Evolutionary conservation across 345 rosid species (phyloP).

Genomic region (Turnera subulata): DNA sequence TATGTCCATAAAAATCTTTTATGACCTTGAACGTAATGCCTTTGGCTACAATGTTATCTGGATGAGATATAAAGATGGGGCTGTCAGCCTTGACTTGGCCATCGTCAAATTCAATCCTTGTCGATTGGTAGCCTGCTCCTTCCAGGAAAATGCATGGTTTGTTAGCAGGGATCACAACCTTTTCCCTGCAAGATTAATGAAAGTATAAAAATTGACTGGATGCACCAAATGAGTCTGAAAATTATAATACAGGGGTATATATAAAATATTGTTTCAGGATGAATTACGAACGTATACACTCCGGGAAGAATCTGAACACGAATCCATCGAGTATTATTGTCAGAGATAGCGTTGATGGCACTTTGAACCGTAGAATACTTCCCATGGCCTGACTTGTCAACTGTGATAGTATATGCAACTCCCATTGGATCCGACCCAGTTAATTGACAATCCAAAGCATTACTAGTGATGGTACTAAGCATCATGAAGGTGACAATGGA

Average conservation of each 20-base stretch:
- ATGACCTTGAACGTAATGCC: constrained; percentile 29
- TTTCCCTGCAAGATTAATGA: constrained; percentile 23
- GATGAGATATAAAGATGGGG: constrained; percentile 22
- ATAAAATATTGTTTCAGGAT: no score
- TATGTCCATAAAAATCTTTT: no score
- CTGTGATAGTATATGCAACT: constrained; percentile 18
- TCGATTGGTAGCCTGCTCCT: constrained; percentile 12
- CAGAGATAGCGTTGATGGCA: constrained; percentile 37
- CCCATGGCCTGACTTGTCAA: constrained; percentile 22
- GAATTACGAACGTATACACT: constrained; percentile 21
- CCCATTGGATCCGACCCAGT: not conserved
- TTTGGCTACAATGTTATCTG: constrained; percentile 24
- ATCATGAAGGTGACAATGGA: no score
- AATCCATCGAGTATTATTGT: constrained; percentile 27
- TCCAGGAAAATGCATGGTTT: constrained; percentile 29
- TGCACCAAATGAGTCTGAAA: no score
- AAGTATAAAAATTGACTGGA: no score
- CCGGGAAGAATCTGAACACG: constrained; percentile 23
- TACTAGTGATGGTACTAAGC: no score
- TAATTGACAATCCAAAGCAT: constrained; percentile 1
- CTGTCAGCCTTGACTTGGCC: not conserved
- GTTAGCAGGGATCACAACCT: constrained; percentile 11
- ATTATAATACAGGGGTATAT: no score
- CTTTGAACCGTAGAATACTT: constrained; percentile 27
- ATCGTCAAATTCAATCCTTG: constrained; percentile 30